Conservation (phyloP, 1,284 basidiomycete genomes). For the Ustilago crameri region DNA sequence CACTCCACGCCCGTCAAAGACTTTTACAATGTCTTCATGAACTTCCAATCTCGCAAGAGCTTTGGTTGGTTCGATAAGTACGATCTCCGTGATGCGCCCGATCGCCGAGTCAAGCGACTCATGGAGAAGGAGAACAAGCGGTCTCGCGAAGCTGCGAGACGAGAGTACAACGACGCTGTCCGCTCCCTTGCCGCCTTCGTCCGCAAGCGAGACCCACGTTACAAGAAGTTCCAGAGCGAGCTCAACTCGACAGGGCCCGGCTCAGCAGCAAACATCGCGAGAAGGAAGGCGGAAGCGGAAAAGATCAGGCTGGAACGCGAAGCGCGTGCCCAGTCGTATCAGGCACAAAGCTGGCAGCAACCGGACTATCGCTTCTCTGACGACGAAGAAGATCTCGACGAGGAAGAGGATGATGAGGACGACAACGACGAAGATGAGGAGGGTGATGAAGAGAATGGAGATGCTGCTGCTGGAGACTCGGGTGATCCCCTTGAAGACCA, state of each 20-base stretch:
- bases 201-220: slow-evolving; percentile 92
- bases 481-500: slow-evolving; percentile 24
- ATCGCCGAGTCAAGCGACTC: slow-evolving; percentile 80
- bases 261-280: slow-evolving; percentile 70
- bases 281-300: slow-evolving; percentile 71
- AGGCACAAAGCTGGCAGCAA: slow-evolving; percentile 61
- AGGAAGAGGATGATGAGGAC: slow-evolving; percentile 27
- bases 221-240: slow-evolving; percentile 73
- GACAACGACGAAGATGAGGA: slow-evolving; percentile 17
- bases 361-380: slow-evolving; percentile 56
- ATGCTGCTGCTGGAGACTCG: slow-evolving; percentile 9
- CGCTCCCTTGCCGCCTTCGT: slow-evolving; percentile 81
- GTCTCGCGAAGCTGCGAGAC: slow-evolving; percentile 82
- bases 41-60: slow-evolving; percentile 87
- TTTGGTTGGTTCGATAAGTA: slow-evolving; percentile 91
- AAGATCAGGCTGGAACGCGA: slow-evolving; percentile 68
- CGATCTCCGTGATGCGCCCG: slow-evolving; percentile 84
- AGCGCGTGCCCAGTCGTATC: slow-evolving; percentile 76
- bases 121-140: slow-evolving; percentile 99
- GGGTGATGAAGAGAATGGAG: slow-evolving; percentile 17
- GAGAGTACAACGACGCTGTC: slow-evolving; percentile 93
- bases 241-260: slow-evolving; percentile 77
- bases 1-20: slow-evolving; percentile 57
- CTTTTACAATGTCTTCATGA: slow-evolving; percentile 89
- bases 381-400: slow-evolving; percentile 20